Base-by-base conservation (phyloP, 306 rosid genomes). In the Gynostemma pentaphyllum region DNA sequence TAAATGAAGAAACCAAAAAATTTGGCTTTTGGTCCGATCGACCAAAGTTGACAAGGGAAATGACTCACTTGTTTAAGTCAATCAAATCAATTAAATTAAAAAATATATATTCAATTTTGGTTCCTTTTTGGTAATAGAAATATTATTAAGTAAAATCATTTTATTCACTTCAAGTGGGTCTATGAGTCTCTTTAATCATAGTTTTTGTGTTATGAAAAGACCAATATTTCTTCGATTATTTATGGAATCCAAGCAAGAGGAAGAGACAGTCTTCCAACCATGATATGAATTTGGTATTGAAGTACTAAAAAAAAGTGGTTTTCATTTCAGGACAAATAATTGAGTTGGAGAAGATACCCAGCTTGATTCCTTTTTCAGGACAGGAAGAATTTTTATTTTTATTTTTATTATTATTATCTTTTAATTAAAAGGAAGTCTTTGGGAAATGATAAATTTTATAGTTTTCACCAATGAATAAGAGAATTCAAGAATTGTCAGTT, bases 391-490 rank as follows among this genome's bases (percentile, higher is more conserved):
- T 3, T 2, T 32, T 2, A 32, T 32, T 32, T 3, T 32, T 7
- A 3, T 32, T 7, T 32, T 32, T 2, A 32, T 32, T 7, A 32
- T 32, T 32, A 32, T 32, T 32, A 32, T n/a, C n/a, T n/a, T n/a
- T n/a, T 34, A n/a, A 54, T 28, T 28, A 74, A 78, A 78, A 69
- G 70, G 75, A 70, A 81, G 64, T 70, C 14, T 1, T 55, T 75
- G 68, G 78, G 72, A 78, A 74, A 79, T 68, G 81, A 86, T 69
- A 73, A 54, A 54, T 30, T 54, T 21, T 54, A 4, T n/a, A 37
- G 41, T 19, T 54, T 54, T 54, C 62, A 54, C 62, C 24, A 54
- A 54, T 54, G 24, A 54, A 54, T n/a, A 7, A 7, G 41, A 54
- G 62, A 54, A 54, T 54, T 41, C 42, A 54, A 54, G 42, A 54